Conservation (phyloP, 2,329 filamentous ascomycete species). For the Epichloe coenophiala region DNA sequence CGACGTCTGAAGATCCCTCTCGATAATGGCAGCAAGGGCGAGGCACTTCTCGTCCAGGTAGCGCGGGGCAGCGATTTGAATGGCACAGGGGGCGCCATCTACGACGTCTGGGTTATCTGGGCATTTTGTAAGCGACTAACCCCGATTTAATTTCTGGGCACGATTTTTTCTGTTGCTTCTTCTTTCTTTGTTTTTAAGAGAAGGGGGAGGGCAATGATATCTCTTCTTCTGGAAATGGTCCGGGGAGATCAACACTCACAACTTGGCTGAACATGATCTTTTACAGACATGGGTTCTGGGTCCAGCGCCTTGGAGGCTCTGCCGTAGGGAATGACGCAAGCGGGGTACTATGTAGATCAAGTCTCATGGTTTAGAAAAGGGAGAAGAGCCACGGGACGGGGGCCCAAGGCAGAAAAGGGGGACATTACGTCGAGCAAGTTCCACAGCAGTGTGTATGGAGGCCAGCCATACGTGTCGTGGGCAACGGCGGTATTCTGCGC, state of each 20-base stretch:
- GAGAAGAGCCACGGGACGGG: background rate
- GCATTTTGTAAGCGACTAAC: background rate
- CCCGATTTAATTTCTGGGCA: no score
- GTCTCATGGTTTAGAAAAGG: background rate
- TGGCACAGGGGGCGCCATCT: slow-evolving; percentile 29
- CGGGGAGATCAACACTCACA: background rate
- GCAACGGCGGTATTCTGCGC: slow-evolving; percentile 35
- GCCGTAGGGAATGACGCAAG: slow-evolving; percentile 32
- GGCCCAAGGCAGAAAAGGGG: background rate
- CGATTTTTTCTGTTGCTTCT: no score
- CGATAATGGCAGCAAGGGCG: background rate
- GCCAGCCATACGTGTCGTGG: slow-evolving; percentile 35
- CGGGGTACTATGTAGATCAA: slow-evolving; percentile 33
- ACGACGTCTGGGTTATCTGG: slow-evolving; percentile 26
- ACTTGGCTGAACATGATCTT: slow-evolving; percentile 1
- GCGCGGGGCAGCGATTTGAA: slow-evolving; percentile 31
- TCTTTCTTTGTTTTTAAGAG: no score
- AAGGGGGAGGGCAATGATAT: no score
- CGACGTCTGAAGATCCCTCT: background rate
- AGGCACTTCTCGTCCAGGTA: slow-evolving; percentile 35
- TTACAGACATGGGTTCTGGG: slow-evolving; percentile 1
- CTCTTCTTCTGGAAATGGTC: no score
- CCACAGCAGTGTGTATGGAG: slow-evolving; percentile 33
- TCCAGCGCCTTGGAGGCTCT: slow-evolving; percentile 16
- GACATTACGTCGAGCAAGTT: slow-evolving; percentile 35